A percentile compares a stretch with the other conserved stretches of the same genome.
Evolutionary conservation across 148 eudicot genomes (phyloP).

Genomic region (Euryodendron excelsum): DNA sequence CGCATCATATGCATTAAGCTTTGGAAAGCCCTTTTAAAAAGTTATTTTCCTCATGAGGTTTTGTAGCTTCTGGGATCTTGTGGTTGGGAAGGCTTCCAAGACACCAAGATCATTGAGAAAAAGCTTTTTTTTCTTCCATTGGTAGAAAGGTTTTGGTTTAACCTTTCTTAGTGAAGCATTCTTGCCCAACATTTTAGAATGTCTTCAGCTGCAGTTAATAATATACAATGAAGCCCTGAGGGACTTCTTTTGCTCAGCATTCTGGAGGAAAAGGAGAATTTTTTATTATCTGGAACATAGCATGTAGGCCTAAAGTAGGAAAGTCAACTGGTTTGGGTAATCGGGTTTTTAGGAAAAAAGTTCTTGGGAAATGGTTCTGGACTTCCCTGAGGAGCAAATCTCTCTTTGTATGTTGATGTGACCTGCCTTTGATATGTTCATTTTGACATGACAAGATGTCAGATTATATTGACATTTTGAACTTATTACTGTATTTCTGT

Average conservation of each 20-base stretch:
- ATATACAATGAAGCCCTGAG: background rate
- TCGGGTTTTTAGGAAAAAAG: background rate
- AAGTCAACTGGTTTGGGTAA: background rate
- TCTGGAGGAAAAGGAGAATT: background rate
- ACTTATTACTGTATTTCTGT: background rate
- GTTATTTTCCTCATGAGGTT: background rate
- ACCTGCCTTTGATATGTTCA: slow-evolving; percentile 3
- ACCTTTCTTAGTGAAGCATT: background rate
- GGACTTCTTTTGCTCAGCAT: background rate
- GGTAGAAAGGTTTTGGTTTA: background rate
- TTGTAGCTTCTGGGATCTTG: slow-evolving; percentile 17
- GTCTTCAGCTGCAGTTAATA: background rate
- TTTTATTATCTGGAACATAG: background rate
- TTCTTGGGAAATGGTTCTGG: background rate
- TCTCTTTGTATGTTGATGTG: background rate
- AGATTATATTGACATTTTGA: background rate
- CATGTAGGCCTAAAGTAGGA: background rate
- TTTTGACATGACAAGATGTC: background rate
- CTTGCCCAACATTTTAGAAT: background rate
- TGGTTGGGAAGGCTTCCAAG: background rate
- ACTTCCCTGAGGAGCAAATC: background rate
- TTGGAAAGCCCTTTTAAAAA: background rate
- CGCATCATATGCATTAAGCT: background rate
- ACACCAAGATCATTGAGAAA: slow-evolving; percentile 7
- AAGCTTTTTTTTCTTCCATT: background rate